Conservation (phyloP, 169 alveolate genomes). For the Babesia gibsoni region DNA sequence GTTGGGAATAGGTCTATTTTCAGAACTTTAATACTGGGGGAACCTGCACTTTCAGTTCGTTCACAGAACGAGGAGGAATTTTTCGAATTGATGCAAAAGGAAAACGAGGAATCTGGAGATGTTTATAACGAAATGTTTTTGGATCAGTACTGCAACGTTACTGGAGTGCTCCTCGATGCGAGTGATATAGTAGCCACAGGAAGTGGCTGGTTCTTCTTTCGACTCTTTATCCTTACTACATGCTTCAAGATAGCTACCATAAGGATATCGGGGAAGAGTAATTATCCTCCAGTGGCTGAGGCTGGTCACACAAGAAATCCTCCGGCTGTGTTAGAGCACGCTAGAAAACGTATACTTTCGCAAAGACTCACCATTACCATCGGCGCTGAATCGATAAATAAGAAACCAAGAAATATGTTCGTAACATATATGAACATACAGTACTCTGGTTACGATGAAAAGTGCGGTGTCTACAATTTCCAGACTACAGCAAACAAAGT, state of each 20-base stretch:
- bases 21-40: constrained; percentile 23
- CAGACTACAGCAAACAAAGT: constrained; percentile 13
- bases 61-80: constrained; percentile 2
- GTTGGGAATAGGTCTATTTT: constrained; percentile 3
- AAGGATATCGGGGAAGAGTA: constrained; percentile 6
- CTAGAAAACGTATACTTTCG: not conserved
- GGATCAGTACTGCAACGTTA: constrained; percentile 47
- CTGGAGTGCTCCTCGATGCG: constrained; percentile 40
- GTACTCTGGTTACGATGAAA: constrained; percentile 47
- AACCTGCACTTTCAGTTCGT: constrained; percentile 17
- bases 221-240: constrained; percentile 47
- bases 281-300: not conserved
- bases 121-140: constrained; percentile 1
- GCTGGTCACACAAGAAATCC: not conserved
- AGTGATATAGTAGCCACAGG: constrained; percentile 23
- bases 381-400: not conserved
- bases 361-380: constrained; percentile 8
- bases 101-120: not conserved
- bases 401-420: not conserved
- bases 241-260: constrained; percentile 13
- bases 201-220: not conserved
- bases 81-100: not conserved
- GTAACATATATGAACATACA: not conserved
- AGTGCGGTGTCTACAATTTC: constrained; percentile 36
- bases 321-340: not conserved